A percentile compares a stretch with the other conserved stretches of the same genome.
phyloP scores from a whole-genome alignment of 1,139 yeast genomes.

The Eremothecium coryli region DNA sequence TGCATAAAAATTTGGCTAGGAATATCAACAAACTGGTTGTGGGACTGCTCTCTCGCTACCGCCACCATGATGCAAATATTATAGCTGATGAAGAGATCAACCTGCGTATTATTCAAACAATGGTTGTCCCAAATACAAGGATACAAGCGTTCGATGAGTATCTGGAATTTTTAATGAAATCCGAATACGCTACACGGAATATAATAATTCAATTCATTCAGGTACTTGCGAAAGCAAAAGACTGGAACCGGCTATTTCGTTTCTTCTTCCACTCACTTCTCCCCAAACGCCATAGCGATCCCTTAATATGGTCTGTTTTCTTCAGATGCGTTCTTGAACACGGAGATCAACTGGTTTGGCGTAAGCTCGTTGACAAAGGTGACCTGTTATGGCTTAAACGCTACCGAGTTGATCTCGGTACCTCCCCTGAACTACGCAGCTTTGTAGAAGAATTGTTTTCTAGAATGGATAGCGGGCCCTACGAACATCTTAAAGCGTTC shows the following conservation, averaged over 20 bases:
- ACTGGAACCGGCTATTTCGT: constrained; percentile 16
- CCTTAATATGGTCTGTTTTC: constrained; percentile 4
- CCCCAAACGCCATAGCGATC: not conserved
- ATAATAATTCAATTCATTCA: not conserved
- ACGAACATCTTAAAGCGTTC: too few species aligned
- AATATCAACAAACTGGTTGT: constrained; percentile 13
- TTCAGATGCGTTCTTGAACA: constrained; percentile 1
- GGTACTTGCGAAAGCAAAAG: constrained; percentile 11
- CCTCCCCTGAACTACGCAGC: constrained; percentile 14
- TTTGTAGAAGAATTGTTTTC: constrained; percentile 6
- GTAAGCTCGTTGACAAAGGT: constrained; percentile 16
- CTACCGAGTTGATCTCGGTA: constrained; percentile 15
- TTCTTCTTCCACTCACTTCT: not conserved
- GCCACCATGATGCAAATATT: constrained; percentile 12
- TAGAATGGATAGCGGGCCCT: too few species aligned
- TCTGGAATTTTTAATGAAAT: constrained; percentile 13
- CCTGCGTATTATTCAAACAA: constrained; percentile 14
- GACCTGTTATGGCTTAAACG: constrained; percentile 20
- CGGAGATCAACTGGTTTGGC: constrained; percentile 1
- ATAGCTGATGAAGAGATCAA: constrained; percentile 17
- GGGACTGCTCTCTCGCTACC: constrained; percentile 14
- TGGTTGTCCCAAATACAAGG: constrained; percentile 12
- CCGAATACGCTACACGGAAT: not conserved
- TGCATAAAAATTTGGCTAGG: not conserved
- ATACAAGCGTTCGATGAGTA: constrained; percentile 17